These are phyloP conservation scores for Penicillium verrucosum DNA, from an alignment of 2,329 filamentous ascomycete species.

Conservation along the genomic window DNA sequence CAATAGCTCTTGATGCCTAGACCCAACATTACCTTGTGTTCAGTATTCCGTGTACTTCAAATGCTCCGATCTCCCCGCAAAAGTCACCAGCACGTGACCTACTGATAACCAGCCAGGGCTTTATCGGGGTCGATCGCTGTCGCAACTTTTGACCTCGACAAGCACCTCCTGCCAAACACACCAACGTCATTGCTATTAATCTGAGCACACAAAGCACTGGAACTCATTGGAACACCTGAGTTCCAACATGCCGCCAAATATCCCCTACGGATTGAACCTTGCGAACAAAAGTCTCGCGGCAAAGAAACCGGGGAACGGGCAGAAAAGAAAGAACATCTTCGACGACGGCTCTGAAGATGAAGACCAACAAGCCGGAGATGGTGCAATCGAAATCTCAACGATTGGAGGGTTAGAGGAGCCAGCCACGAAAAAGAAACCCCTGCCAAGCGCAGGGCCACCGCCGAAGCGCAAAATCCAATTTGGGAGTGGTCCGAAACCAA, in stretches of 20 bases:
- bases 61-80: constrained; percentile 13
- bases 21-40: not conserved
- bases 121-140: constrained; percentile 14
- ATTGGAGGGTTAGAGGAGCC: constrained; percentile 36
- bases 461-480: constrained; percentile 36
- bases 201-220: not conserved
- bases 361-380: constrained; percentile 19
- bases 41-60: not conserved
- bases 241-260: constrained; percentile 29
- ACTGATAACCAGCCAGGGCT: constrained; percentile 13
- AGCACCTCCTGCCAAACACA: not conserved
- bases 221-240: not conserved
- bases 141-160: constrained; percentile 14
- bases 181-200: not conserved
- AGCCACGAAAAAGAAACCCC: constrained; percentile 17
- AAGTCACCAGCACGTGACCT: constrained; percentile 12
- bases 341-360: constrained; percentile 43
- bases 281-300: constrained; percentile 32
- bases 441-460: constrained; percentile 21
- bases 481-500: constrained; percentile 24
- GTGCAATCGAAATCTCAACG: constrained; percentile 36
- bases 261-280: constrained; percentile 45
- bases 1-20: no score
- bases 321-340: constrained; percentile 50
- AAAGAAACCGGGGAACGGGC: constrained; percentile 31